Conservation (phyloP, 2,329 filamentous ascomycete species). For the Paraphaeosphaeria minitans region DNA sequence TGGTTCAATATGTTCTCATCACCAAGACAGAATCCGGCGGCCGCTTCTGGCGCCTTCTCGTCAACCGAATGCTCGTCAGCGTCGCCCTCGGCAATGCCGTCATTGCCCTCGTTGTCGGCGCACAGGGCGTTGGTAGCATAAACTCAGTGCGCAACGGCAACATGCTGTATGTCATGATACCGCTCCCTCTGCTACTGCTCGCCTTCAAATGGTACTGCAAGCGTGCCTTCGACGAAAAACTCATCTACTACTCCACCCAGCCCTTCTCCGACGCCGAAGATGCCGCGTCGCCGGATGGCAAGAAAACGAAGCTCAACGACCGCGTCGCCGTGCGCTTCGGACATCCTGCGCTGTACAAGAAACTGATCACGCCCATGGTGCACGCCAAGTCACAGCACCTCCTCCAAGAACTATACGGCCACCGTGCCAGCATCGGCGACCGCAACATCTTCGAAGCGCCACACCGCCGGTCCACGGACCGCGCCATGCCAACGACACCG, state of each 20-base stretch:
- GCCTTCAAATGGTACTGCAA: constrained; percentile 86
- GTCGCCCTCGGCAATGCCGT: constrained; percentile 77
- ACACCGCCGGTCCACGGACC: constrained; percentile 35
- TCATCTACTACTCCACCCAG: constrained; percentile 76
- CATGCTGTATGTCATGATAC: constrained; percentile 72
- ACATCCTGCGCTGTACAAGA: constrained; percentile 84
- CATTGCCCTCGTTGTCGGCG: constrained; percentile 76
- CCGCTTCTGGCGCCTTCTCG: constrained; percentile 85
- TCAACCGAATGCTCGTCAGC: constrained; percentile 89
- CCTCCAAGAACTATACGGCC: constrained; percentile 80
- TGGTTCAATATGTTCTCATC: constrained; percentile 82
- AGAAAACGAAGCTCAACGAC: constrained; percentile 54
- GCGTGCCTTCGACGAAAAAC: constrained; percentile 74
- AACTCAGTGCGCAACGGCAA: constrained; percentile 33
- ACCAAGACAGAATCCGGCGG: constrained; percentile 97
- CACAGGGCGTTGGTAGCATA: constrained; percentile 61
- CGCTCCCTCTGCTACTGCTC: constrained; percentile 77
- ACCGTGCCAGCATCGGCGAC: constrained; percentile 67
- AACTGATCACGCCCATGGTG: constrained; percentile 73
- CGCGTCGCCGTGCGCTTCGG: constrained; percentile 78
- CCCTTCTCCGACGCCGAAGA: constrained; percentile 56
- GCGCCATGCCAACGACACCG: constrained; percentile 58
- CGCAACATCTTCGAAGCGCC: constrained; percentile 33
- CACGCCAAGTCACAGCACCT: constrained; percentile 86
- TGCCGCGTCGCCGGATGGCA: constrained; percentile 46